Base-by-base conservation (phyloP, 164 flowering plant genomes). In the Kalanchoe fedtschenkoi region DNA sequence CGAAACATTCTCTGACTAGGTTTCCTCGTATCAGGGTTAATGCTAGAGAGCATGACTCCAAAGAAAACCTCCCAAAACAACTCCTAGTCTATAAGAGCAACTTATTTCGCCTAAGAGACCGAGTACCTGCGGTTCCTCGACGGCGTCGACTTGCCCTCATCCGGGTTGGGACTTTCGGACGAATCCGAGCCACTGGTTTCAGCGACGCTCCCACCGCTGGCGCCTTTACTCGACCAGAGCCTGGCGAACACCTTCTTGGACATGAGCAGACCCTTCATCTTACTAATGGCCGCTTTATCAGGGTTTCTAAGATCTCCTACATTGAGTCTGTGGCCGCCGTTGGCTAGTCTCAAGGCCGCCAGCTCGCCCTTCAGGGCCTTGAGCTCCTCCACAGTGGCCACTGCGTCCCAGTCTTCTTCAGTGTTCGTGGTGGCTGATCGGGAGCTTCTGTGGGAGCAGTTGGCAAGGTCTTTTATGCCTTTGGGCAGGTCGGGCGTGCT, bases 381-480 rank as follows among this genome's bases (percentile, higher is more conserved):
- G 41, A 85, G 75, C 64, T 85, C 91, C 62, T 84, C 92, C 0
- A 72, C 69, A 1, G 85, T 75, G 26, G 83, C 82, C 15, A 74
- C 68, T 3, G 73, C 78, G 59, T 86, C 89, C 92, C 89, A 84
- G 22, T 86, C 89, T 21, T 86, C 92, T 14, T 78, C 74, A 66
- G 78, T 82, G 34, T 84, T 77, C 1, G 81, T 81, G 43, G 83
- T 74, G 2, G 89, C 72, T 38, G 80, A 72, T 55, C 80, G 71
- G 34, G 88, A 83, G 76, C 88, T 82, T 61, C 81, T 79, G 21
- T 66, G 75, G 14, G 91, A 83, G 13, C 69, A 79, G 30, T 72
- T 75, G 29, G 71, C 74, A 63, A 77, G 75, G 37, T 77, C 70
- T 62, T 78, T 74, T 37, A 84, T 75, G 69, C 61, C 66, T 24